A percentile compares a stretch with the other conserved stretches of the same genome.
These are phyloP conservation scores for Magnusiomyces tetraspermus DNA, from an alignment of 1,139 yeast species.

Conservation along the genomic window DNA sequence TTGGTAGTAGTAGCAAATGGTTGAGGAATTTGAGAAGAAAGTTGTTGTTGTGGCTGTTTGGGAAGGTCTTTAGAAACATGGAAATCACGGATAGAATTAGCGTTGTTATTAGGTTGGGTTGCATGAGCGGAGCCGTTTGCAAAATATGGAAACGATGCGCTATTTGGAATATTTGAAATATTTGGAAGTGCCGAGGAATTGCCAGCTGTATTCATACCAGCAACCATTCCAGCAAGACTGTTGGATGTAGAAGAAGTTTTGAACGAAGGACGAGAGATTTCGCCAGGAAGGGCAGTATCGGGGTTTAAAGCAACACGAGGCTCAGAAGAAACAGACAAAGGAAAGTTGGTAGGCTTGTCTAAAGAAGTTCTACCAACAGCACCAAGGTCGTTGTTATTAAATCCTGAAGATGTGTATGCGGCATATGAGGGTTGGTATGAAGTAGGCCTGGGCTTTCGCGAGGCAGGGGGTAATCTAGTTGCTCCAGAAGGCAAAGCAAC, in stretches of 20 bases:
- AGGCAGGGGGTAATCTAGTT: conserved; percentile 25
- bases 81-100: background rate
- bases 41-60: background rate
- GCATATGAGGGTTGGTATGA: conserved; percentile 30
- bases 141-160: background rate
- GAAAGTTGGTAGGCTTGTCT: conserved; percentile 15
- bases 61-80: background rate
- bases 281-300: conserved; percentile 31
- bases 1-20: background rate
- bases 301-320: conserved; percentile 32
- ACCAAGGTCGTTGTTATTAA: background rate
- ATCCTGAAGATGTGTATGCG: conserved; percentile 6
- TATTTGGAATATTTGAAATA: too few relatives aligned
- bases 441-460: conserved; percentile 34
- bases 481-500: conserved; percentile 11
- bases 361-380: background rate
- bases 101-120: background rate
- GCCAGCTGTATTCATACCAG: background rate
- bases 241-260: conserved; percentile 1
- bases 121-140: background rate
- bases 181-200: background rate
- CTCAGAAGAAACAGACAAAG: conserved; percentile 26
- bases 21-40: background rate
- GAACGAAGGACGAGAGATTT: conserved; percentile 27
- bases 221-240: conserved; percentile 3